Evolutionary conservation across 1,284 basidiomycete species (phyloP).

Genomic region (Microbotryum silenes-acaulis): DNA sequence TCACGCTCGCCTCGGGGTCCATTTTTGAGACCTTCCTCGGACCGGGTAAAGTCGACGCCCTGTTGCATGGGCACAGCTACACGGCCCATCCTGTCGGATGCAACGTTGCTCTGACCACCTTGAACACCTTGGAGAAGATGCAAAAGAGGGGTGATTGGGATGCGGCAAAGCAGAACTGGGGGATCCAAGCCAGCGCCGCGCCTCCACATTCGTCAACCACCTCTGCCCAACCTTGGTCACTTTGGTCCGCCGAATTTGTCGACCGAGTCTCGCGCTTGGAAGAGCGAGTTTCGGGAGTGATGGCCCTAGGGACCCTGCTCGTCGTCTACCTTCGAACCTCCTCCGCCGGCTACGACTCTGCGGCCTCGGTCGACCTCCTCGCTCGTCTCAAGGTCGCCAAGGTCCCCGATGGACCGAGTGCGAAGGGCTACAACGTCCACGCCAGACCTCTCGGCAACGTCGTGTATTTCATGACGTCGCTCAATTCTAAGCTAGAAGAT

Average conservation of each 20-base stretch:
- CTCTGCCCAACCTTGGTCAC: slow-evolving; percentile 56
- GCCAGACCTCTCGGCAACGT: slow-evolving; percentile 86
- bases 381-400: slow-evolving; percentile 9
- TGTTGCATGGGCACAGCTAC: slow-evolving; percentile 93
- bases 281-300: slow-evolving; percentile 59
- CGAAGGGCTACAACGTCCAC: slow-evolving; percentile 58
- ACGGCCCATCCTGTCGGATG: slow-evolving; percentile 88
- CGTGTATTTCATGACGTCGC: slow-evolving; percentile 87
- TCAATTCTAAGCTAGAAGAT: slow-evolving; percentile 54
- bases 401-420: slow-evolving; percentile 29
- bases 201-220: not conserved
- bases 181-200: slow-evolving; percentile 8
- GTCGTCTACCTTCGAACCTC: slow-evolving; percentile 66
- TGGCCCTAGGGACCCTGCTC: slow-evolving; percentile 83
- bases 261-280: slow-evolving; percentile 53
- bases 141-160: slow-evolving; percentile 53
- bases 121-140: slow-evolving; percentile 52
- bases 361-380: slow-evolving; percentile 58
- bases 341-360: slow-evolving; percentile 65
- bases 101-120: slow-evolving; percentile 74
- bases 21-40: slow-evolving; percentile 76
- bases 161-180: slow-evolving; percentile 50
- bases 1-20: slow-evolving; percentile 68
- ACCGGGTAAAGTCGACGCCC: slow-evolving; percentile 68
- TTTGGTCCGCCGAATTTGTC: slow-evolving; percentile 76